Percentiles rank a stretch among this genome's conserved stretches.
phyloP scores from a whole-genome alignment of 208 protist species.

The Herpetomonas tarakana region DNA sequence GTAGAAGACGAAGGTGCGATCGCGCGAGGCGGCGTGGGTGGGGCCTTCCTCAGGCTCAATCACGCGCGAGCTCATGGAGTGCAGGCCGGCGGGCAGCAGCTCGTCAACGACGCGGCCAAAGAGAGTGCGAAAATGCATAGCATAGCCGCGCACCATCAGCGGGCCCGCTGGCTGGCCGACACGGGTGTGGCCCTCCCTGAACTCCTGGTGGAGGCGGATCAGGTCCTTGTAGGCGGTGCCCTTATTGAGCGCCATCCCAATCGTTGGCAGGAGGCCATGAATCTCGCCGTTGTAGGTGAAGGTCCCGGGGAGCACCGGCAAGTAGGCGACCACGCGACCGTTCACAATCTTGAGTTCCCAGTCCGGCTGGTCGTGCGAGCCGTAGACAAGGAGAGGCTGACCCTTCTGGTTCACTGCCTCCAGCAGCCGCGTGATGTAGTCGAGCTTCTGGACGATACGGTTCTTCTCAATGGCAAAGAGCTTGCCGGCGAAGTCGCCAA shows the following conservation, averaged over 20 bases:
- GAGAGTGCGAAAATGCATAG: conserved; percentile 84
- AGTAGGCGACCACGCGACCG: conserved; percentile 80
- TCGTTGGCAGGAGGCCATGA: conserved; percentile 83
- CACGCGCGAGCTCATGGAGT: conserved; percentile 80
- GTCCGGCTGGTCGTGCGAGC: conserved; percentile 45
- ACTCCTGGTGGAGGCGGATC: conserved; percentile 85
- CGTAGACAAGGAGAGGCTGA: conserved; percentile 73
- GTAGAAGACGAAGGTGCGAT: conserved; percentile 90
- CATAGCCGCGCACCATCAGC: conserved; percentile 84
- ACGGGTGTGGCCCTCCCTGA: conserved; percentile 61
- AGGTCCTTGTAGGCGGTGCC: conserved; percentile 83
- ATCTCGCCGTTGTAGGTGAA: conserved; percentile 84
- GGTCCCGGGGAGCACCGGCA: conserved; percentile 75
- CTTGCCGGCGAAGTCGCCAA: conserved; percentile 82
- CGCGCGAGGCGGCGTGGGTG: conserved; percentile 23
- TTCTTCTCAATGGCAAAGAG: conserved; percentile 80
- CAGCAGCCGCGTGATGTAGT: conserved; percentile 78
- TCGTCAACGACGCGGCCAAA: conserved; percentile 90
- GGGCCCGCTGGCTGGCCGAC: conserved; percentile 40
- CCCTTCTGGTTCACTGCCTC: conserved; percentile 65
- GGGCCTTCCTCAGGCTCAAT: conserved; percentile 80
- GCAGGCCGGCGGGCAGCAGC: conserved; percentile 78
- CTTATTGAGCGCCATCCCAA: conserved; percentile 67
- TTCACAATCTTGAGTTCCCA: conserved; percentile 79
- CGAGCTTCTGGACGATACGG: conserved; percentile 63